Evolutionary conservation across 2,329 filamentous ascomycete genomes (phyloP).

Genomic region (Endothia cerciana): DNA sequence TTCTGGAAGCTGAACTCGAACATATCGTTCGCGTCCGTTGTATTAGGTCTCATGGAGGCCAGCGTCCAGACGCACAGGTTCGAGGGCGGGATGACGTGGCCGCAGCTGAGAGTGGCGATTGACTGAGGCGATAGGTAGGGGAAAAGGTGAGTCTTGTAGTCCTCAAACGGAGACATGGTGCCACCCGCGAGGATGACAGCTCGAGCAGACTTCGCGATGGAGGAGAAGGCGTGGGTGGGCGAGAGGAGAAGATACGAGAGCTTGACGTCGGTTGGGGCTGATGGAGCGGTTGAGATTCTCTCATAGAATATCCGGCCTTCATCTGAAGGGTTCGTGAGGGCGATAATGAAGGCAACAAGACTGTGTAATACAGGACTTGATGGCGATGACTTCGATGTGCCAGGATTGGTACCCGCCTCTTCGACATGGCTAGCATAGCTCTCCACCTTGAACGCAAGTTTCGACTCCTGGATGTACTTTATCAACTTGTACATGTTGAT

Average conservation of each 20-base stretch:
- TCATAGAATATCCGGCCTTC: constrained; percentile 70
- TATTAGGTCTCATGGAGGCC: constrained; percentile 45
- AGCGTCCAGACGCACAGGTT: constrained; percentile 83
- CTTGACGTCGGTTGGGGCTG: constrained; percentile 51
- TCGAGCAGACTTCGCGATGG: constrained; percentile 81
- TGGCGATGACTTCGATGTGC: constrained; percentile 61
- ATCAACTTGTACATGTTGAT: constrained; percentile 92
- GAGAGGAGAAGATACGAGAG: constrained; percentile 89
- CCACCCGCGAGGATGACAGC: constrained; percentile 91
- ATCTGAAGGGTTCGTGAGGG: constrained; percentile 82
- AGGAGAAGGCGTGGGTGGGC: constrained; percentile 87
- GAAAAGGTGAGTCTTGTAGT: constrained; percentile 86
- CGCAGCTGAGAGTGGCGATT: constrained; percentile 85
- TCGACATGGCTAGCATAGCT: constrained; percentile 74
- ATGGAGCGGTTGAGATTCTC: constrained; percentile 40
- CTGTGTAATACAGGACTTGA: constrained; percentile 58
- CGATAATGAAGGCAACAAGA: constrained; percentile 68
- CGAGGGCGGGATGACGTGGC: constrained; percentile 84
- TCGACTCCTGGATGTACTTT: constrained; percentile 87
- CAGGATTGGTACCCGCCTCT: constrained; percentile 42
- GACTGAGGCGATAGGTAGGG: constrained; percentile 67
- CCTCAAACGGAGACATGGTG: constrained; percentile 95
- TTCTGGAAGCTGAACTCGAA: constrained; percentile 91
- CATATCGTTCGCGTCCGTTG: constrained; percentile 40
- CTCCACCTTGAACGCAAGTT: constrained; percentile 92